Evolutionary conservation across 768 basidiomycete species (phyloP).

Genomic region (Dentipellis sp.): DNA sequence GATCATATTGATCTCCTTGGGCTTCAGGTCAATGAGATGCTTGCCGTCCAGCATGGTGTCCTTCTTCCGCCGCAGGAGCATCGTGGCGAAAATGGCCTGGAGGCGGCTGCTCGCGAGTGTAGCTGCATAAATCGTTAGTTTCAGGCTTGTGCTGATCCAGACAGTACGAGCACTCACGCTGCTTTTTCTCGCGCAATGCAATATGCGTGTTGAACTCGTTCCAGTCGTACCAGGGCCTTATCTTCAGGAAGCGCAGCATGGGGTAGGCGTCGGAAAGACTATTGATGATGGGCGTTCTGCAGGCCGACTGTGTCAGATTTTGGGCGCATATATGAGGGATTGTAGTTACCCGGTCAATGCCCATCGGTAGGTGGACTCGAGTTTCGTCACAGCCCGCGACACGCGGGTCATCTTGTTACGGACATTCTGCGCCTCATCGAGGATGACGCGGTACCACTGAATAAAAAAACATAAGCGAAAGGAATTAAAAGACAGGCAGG

Average conservation of each 20-base stretch:
- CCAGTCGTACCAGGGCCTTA: constrained; percentile 34
- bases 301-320: neutral
- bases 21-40: constrained; percentile 55
- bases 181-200: constrained; percentile 33
- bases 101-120: constrained; percentile 44
- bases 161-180: constrained; percentile 29
- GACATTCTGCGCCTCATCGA: constrained; percentile 51
- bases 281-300: constrained; percentile 59
- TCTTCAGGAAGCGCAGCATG: constrained; percentile 30
- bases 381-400: constrained; percentile 44
- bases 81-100: constrained; percentile 46
- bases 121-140: constrained; percentile 25
- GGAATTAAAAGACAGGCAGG: no score
- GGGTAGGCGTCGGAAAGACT: constrained; percentile 44
- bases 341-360: constrained; percentile 46
- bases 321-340: constrained; percentile 1
- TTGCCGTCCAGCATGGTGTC: constrained; percentile 50
- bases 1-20: constrained; percentile 40
- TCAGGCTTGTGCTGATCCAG: neutral
- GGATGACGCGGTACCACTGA: constrained; percentile 42
- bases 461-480: neutral
- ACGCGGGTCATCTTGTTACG: constrained; percentile 24
- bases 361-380: constrained; percentile 53
- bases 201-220: constrained; percentile 27
- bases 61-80: constrained; percentile 47